Evolutionary conservation across 2,329 filamentous ascomycete genomes (phyloP), one percentile per base, ranked within the genome.

Genomic region (Colletotrichum zoysiae): DNA sequence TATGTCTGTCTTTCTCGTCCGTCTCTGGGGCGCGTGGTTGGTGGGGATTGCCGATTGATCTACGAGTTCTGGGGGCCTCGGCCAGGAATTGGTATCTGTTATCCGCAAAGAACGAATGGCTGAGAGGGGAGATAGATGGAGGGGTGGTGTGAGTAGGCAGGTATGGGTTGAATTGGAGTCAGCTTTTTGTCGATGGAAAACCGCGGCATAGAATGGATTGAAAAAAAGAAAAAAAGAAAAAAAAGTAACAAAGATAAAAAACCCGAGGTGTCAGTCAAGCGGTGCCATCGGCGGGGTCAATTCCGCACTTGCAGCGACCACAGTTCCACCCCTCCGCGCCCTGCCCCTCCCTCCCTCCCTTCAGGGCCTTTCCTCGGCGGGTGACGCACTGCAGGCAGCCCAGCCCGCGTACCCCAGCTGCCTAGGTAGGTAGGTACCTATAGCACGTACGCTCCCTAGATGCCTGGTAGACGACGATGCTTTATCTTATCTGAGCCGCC

Each of bases 401-500:
- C 33, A 23, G 18, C 53, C 33, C 16, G 33, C 53, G 33, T 23
- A 56, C 53, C 53, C 53, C 18, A 35, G 26, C 26, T 26, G n/a
- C n/a, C n/a, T n/a, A n/a, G n/a, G n/a, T n/a, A n/a, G n/a, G n/a
- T n/a, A n/a, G n/a, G n/a, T n/a, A n/a, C n/a, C n/a, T n/a, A n/a
- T n/a, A 26, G 40, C 42, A 46, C 67, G 67, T 60, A 70, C 48
- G 14, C 55, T 14, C 42, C 35, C 20, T 23, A 55, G 65, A 14
- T 48, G 65, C 56, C 55, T 44, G 40, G 40, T 42, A 42, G 5
- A 1, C 1, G 6, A 1, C 5, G 5, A 30, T 56, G 53, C 23
- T 40, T 69, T 46, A 71, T 71, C 69, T 69, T 71, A 68, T 71
- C 65, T 69, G 64, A 69, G 59, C 69, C 44, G 53, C 65, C 59